Base-by-base conservation (phyloP, 305 asterid genomes). In the Rubia peregrina region DNA sequence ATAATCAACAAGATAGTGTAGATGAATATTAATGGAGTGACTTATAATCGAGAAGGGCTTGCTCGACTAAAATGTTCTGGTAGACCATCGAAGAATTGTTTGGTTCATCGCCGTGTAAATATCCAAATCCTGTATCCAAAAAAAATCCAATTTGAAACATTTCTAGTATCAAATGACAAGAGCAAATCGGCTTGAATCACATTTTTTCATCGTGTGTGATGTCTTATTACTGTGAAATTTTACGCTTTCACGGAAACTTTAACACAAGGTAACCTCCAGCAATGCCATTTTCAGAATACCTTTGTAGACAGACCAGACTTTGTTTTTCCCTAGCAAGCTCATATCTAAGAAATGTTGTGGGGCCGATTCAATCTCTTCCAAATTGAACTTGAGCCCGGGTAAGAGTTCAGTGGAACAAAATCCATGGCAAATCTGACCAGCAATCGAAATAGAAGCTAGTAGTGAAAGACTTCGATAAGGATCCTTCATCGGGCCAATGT, bases 361-460 rank as follows among this genome's bases (percentile, higher is more conserved):
- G 17, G 98, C 98, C 3, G 96, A 95, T 73, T 95, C 97, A 33
- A 95, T 82, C 68, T 95, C 99, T 71, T 95, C 98, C 77, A 90
- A 44, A 19, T 91, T 95, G 38, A 86, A 91, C 80, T 84, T 91
- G 9, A 77, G 77, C 13, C 87, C 88, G 19, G 38, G 77, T 24
- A 76, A 71, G 70, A 75, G 71, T 11, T 75, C 86, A 57, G 73
- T 59, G 8, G 78, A 73, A 60, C 78, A 74, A 69, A 78, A 26
- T 19, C 84, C 84, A 6, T 66, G 69, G 73, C 79, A 79, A 63
- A 77, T 86, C 74, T 74, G 82, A 61, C 74, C 78, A 81, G 73
- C 84, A 76, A 9, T 51, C 70, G 85, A 86, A 0, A 87, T 73
- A 51, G 86, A 71, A 55, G 81, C 85, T 21, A 83, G 80, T 30